phyloP scores from a whole-genome alignment of 2,329 filamentous ascomycete genomes.

The Ophiostoma triangulosporum region DNA sequence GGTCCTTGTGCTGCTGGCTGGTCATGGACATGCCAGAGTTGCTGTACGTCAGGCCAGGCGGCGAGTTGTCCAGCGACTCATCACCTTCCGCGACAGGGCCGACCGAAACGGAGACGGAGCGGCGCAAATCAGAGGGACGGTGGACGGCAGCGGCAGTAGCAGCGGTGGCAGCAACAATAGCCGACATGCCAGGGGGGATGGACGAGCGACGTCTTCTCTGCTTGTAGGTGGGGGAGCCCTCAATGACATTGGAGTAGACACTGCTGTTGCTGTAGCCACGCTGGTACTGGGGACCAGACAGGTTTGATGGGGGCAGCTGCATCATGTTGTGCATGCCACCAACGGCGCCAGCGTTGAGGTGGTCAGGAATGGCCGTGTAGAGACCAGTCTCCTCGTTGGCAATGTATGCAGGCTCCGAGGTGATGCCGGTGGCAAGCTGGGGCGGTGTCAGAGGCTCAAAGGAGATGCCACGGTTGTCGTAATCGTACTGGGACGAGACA shows the following conservation, averaged over 20 bases:
- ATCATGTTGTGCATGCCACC: conserved; percentile 77
- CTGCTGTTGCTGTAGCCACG: conserved; percentile 61
- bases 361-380: conserved; percentile 88
- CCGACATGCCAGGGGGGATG: conserved; percentile 64
- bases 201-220: conserved; percentile 88
- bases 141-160: conserved; percentile 35
- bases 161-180: conserved; percentile 50
- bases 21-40: conserved; percentile 51
- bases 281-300: conserved; percentile 67
- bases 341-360: conserved; percentile 50
- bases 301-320: conserved; percentile 74
- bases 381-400: conserved; percentile 94
- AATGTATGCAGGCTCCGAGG: conserved; percentile 88
- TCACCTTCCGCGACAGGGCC: conserved; percentile 70
- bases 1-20: conserved; percentile 60
- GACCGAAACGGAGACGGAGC: conserved; percentile 81
- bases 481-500: conserved; percentile 96
- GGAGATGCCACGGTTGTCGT: conserved; percentile 88
- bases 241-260: conserved; percentile 78
- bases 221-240: conserved; percentile 98
- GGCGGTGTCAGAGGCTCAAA: conserved; percentile 96
- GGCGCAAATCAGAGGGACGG: conserved; percentile 76
- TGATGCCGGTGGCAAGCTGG: conserved; percentile 70
- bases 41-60: conserved; percentile 61
- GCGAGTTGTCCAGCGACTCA: conserved; percentile 65